Conservation (phyloP, 2,329 filamentous ascomycete species). For the Colletotrichum siamense region DNA sequence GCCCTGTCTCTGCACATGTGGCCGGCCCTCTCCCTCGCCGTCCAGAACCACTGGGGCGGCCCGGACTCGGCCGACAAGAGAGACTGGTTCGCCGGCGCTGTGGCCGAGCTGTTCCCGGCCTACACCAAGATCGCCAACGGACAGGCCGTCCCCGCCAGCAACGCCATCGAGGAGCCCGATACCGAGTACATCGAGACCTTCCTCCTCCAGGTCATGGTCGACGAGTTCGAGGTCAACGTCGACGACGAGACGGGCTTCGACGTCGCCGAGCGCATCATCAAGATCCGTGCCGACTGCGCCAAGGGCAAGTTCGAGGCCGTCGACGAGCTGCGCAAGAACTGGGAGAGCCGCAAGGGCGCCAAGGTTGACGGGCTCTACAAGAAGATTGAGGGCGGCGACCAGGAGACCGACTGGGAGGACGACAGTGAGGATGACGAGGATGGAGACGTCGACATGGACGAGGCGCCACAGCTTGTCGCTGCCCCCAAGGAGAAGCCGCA, state of each 20-base stretch:
- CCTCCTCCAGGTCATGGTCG: conserved; percentile 87
- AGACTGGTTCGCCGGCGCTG: conserved; percentile 92
- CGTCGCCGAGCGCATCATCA: conserved; percentile 76
- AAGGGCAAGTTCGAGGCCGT: conserved; percentile 72
- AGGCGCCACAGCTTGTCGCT: conserved; percentile 67
- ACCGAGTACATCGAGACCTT: conserved; percentile 82
- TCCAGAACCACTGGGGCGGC: conserved; percentile 88
- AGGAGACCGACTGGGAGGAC: conserved; percentile 67
- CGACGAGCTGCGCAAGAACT: conserved; percentile 66
- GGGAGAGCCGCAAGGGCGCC: conserved; percentile 65
- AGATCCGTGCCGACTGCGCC: conserved; percentile 67
- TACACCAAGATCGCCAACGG: conserved; percentile 50
- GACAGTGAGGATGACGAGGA: conserved; percentile 62
- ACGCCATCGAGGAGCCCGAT: conserved; percentile 61
- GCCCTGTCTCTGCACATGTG: conserved; percentile 86
- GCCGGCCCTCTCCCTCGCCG: conserved; percentile 86
- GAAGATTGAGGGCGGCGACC: conserved; percentile 59
- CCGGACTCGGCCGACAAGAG: conserved; percentile 84
- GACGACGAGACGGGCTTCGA: conserved; percentile 86
- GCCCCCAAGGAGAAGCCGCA: conserved; percentile 66
- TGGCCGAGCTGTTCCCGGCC: conserved; percentile 81
- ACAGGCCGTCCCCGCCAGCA: conserved; percentile 31
- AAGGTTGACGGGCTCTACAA: conserved; percentile 60
- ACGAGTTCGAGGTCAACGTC: conserved; percentile 93
- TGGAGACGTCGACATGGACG: conserved; percentile 70